phyloP scores from a whole-genome alignment of 164 flowering plant species.

The Warburgia ugandensis region DNA sequence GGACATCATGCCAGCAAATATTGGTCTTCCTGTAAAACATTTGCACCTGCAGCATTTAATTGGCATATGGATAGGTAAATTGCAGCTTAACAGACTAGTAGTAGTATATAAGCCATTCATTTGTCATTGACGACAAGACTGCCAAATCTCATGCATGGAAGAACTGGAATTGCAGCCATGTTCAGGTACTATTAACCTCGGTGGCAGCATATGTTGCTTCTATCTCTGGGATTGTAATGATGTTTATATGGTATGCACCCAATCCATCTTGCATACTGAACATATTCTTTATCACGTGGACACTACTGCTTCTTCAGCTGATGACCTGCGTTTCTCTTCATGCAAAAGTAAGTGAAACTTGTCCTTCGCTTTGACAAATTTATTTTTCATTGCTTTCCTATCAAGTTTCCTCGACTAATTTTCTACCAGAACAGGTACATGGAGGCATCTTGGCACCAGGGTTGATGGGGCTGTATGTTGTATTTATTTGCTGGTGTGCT shows the following conservation, averaged over 20 bases:
- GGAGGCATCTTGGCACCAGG: slow-evolving; percentile 78
- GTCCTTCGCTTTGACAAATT: too few species aligned
- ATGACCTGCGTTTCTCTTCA: slow-evolving; percentile 85
- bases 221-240: slow-evolving; percentile 61
- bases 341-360: slow-evolving; percentile 46
- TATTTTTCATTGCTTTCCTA: too few species aligned
- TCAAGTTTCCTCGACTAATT: neutral
- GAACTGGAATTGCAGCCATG: slow-evolving; percentile 47
- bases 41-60: too few species aligned
- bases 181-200: slow-evolving; percentile 55
- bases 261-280: slow-evolving; percentile 60
- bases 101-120: too few species aligned
- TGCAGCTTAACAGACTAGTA: too few species aligned
- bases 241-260: slow-evolving; percentile 91
- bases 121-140: too few species aligned
- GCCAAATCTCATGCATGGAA: slow-evolving; percentile 8
- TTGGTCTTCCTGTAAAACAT: too few species aligned
- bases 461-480: slow-evolving; percentile 83
- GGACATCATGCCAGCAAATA: too few species aligned
- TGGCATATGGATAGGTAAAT: too few species aligned
- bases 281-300: slow-evolving; percentile 83
- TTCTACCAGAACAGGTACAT: slow-evolving; percentile 43
- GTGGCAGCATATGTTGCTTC: slow-evolving; percentile 53
- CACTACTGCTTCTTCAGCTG: slow-evolving; percentile 72
- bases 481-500: slow-evolving; percentile 92